Percentiles rank a stretch among this genome's conserved stretches.
Evolutionary conservation across 2,329 filamentous ascomycete species (phyloP).

Genomic region (Phaeosphaeria sp.): DNA sequence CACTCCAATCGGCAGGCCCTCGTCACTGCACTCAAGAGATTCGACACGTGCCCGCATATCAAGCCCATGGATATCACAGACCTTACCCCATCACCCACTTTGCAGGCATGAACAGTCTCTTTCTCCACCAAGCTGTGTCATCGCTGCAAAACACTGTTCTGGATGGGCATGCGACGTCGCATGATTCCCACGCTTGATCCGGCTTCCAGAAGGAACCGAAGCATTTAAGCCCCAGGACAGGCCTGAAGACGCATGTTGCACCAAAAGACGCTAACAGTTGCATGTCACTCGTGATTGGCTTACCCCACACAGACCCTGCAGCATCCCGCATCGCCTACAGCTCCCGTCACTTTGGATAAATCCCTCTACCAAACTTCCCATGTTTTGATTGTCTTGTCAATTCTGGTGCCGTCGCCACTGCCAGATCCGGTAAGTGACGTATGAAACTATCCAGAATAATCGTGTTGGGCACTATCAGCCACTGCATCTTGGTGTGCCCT

Average conservation of each 20-base stretch:
- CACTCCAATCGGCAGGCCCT: background rate
- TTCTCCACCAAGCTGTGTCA: background rate
- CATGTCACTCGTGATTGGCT: constrained; percentile 4
- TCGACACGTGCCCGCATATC: background rate
- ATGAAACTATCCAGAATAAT: background rate
- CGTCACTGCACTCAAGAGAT: background rate
- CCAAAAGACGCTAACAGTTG: background rate
- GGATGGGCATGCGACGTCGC: background rate
- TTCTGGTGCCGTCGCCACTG: background rate
- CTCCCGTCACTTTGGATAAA: constrained; percentile 12
- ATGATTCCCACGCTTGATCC: background rate
- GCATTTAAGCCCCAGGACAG: constrained; percentile 1
- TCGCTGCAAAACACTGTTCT: background rate
- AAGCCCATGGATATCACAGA: background rate
- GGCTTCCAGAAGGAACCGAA: constrained; percentile 2
- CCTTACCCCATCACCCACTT: background rate
- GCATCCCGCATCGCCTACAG: constrained; percentile 2
- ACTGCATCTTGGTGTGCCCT: background rate
- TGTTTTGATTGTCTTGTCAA: constrained; percentile 3
- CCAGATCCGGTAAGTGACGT: background rate
- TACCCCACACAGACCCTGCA: constrained; percentile 9
- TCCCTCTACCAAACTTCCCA: constrained; percentile 7
- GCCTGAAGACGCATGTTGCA: background rate
- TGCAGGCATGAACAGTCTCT: background rate
- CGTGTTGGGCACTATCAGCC: constrained; percentile 1